phyloP scores from a whole-genome alignment of 2,329 filamentous ascomycete genomes.

The Claviceps spartinae region DNA sequence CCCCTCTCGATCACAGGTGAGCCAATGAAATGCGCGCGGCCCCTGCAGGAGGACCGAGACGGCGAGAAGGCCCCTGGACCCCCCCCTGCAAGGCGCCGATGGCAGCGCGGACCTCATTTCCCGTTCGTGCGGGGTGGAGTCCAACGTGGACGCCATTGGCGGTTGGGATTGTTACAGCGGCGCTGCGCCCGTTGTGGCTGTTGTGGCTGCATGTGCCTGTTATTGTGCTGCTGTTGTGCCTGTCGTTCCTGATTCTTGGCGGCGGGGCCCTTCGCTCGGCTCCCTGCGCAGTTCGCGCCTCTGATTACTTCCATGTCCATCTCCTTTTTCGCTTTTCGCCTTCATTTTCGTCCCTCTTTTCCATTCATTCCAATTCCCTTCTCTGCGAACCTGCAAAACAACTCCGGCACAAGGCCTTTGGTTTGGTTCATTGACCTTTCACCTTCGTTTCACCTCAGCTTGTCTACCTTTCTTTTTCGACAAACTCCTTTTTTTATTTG shows the following conservation, averaged over 20 bases:
- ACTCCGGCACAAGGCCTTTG: not conserved
- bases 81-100: not conserved
- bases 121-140: not conserved
- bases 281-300: not conserved
- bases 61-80: too few species aligned
- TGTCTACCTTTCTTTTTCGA: not conserved
- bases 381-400: not conserved
- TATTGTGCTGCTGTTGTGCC: not conserved
- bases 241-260: not conserved
- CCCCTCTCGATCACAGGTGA: not conserved
- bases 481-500: not conserved
- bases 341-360: not conserved
- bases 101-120: constrained; percentile 7
- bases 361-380: not conserved
- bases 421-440: not conserved
- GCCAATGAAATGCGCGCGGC: constrained; percentile 4
- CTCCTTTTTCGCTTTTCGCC: constrained; percentile 1
- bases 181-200: not conserved
- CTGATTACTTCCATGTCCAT: not conserved
- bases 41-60: constrained; percentile 1
- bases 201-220: not conserved
- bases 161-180: not conserved
- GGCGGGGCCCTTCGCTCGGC: not conserved
- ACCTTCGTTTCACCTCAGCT: not conserved
- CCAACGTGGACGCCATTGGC: not conserved